phyloP scores from a whole-genome alignment of 1,284 basidiomycete genomes.

The Exobasidium rhododendri region DNA sequence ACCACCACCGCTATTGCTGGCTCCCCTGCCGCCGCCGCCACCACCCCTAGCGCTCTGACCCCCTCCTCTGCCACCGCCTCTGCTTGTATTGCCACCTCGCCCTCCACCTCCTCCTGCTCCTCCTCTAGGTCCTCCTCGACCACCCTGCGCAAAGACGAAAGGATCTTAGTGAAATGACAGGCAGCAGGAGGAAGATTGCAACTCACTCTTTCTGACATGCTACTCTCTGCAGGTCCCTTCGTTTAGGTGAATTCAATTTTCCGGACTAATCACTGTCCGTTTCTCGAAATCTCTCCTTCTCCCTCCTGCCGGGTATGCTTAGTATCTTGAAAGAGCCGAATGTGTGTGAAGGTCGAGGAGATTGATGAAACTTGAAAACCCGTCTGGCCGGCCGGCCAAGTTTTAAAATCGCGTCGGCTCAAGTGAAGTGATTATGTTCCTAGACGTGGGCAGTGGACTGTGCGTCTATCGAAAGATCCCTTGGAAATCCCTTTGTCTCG shows the following conservation, averaged over 20 bases:
- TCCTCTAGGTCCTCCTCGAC: slow-evolving; percentile 12
- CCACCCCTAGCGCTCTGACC: slow-evolving; percentile 6
- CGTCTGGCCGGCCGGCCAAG: too few relatives aligned
- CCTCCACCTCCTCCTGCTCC: slow-evolving; percentile 7
- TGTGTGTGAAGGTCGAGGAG: too few relatives aligned
- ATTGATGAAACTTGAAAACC: too few relatives aligned
- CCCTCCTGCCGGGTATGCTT: too few relatives aligned
- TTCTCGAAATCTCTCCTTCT: too few relatives aligned
- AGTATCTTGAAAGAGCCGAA: too few relatives aligned
- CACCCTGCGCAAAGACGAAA: not conserved
- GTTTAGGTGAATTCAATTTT: too few relatives aligned
- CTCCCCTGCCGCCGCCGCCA: slow-evolving; percentile 10
- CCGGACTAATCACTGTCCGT: too few relatives aligned
- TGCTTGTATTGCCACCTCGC: not conserved
- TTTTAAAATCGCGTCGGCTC: too few relatives aligned
- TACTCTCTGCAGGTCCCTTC: not conserved
- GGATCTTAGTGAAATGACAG: too few relatives aligned
- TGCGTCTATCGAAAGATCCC: not conserved
- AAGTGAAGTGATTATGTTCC: too few relatives aligned
- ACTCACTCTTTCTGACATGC: slow-evolving; percentile 12
- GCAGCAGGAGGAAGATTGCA: not conserved
- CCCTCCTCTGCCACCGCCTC: slow-evolving; percentile 10
- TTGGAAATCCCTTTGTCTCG: not conserved
- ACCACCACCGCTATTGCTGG: slow-evolving; percentile 11
- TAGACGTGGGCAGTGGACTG: too few relatives aligned